A percentile compares a stretch with the other conserved stretches of the same genome.
Evolutionary conservation across 495 filamentous ascomycete species (phyloP).

Genomic region (Podospora sp.): DNA sequence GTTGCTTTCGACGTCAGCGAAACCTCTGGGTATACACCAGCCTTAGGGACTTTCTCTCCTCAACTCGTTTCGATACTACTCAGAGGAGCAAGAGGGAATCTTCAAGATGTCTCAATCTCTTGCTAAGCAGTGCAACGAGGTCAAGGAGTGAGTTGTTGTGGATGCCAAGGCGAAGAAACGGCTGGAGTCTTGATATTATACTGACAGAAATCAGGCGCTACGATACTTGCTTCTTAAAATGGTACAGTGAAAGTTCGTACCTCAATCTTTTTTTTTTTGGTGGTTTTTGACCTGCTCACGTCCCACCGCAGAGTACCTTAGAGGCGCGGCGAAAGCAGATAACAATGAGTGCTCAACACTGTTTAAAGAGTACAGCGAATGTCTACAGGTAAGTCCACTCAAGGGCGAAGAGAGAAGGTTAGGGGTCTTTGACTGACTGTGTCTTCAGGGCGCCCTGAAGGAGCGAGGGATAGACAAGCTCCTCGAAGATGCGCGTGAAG

Average conservation of each 20-base stretch:
- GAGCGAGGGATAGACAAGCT: conserved; percentile 83
- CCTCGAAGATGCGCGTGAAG: conserved; percentile 80
- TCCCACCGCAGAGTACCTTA: conserved; percentile 70
- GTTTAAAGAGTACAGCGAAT: conserved; percentile 84
- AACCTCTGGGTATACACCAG: too few relatives aligned
- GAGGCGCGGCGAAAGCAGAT: conserved; percentile 66
- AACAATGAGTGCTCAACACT: conserved; percentile 81
- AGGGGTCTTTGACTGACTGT: not conserved
- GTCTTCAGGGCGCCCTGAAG: conserved; percentile 72
- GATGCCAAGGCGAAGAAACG: not conserved
- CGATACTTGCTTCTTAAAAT: conserved; percentile 91
- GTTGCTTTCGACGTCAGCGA: too few relatives aligned
- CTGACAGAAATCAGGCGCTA: conserved; percentile 63
- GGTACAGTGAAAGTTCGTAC: conserved; percentile 89
- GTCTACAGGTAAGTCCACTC: conserved; percentile 64
- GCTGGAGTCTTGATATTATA: not conserved
- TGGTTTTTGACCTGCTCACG: conserved; percentile 15
- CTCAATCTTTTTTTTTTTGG: conserved; percentile 3
- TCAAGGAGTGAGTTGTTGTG: conserved; percentile 70
- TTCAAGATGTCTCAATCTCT: conserved; percentile 59
- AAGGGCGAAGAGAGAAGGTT: not conserved
- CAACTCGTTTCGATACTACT: not conserved
- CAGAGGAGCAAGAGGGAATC: not conserved
- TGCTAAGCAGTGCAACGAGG: conserved; percentile 75
- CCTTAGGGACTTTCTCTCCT: not conserved